Percentiles rank a stretch among this genome's conserved stretches.
Evolutionary conservation across 306 rosid species (phyloP).

Genomic region (Cercis canadensis): DNA sequence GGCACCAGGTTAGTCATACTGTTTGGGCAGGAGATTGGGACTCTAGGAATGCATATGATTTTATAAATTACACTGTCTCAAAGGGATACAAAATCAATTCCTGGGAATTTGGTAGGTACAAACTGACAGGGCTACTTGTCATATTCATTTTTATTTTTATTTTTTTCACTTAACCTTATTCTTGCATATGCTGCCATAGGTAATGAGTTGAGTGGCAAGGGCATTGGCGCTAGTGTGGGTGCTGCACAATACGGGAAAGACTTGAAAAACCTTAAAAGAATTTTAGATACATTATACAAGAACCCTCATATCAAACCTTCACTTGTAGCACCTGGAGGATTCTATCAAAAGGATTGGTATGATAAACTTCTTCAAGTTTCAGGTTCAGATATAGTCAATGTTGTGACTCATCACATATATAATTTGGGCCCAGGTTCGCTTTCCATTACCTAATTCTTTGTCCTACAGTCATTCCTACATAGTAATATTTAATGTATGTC

Average conservation of each 20-base stretch:
- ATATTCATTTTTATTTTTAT: slow-evolving; percentile 20
- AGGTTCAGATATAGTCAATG: slow-evolving; percentile 67
- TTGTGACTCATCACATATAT: slow-evolving; percentile 81
- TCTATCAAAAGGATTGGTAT: slow-evolving; percentile 77
- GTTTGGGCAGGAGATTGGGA: slow-evolving; percentile 95
- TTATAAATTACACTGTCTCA: slow-evolving; percentile 73
- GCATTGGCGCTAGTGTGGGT: slow-evolving; percentile 78
- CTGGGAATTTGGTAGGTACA: slow-evolving; percentile 89
- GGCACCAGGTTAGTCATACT: slow-evolving; percentile 48
- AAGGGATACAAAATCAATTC: slow-evolving; percentile 80
- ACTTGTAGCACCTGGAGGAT: slow-evolving; percentile 93
- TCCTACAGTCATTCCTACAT: slow-evolving; percentile 11
- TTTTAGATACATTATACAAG: slow-evolving; percentile 54
- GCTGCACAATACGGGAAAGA: slow-evolving; percentile 88
- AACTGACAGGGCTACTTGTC: slow-evolving; percentile 29
- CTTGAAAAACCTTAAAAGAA: slow-evolving; percentile 65
- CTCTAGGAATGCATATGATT: slow-evolving; percentile 62
- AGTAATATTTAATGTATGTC: not conserved
- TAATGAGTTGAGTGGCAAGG: slow-evolving; percentile 89
- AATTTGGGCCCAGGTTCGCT: slow-evolving; percentile 90
- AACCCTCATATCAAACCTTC: slow-evolving; percentile 59
- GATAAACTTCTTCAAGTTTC: slow-evolving; percentile 73
- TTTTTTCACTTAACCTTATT: slow-evolving; percentile 36
- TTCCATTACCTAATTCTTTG: slow-evolving; percentile 31
- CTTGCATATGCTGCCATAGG: slow-evolving; percentile 54